Percentiles rank a stretch among this genome's conserved stretches.
Evolutionary conservation across 768 basidiomycete species (phyloP).

Genomic region (Holtermannia corniformis): DNA sequence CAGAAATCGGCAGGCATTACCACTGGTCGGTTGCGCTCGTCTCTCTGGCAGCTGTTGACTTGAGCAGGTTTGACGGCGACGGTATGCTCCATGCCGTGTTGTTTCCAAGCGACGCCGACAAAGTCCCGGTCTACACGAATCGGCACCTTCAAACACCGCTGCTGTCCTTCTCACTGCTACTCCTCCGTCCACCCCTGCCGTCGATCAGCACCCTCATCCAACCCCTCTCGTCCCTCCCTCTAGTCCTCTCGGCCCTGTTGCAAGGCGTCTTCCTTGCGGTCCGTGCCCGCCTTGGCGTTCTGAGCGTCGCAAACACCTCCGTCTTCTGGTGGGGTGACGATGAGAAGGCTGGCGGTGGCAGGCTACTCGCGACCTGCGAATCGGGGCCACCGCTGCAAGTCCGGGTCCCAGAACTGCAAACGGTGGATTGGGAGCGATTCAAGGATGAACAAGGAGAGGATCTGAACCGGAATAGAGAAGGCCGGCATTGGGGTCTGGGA

Average conservation of each 20-base stretch:
- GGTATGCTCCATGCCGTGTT: constrained; percentile 44
- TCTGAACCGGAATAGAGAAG: constrained; percentile 12
- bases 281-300: constrained; percentile 31
- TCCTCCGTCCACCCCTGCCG: constrained; percentile 28
- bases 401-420: constrained; percentile 41
- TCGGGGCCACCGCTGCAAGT: constrained; percentile 42
- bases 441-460: constrained; percentile 18
- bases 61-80: constrained; percentile 43
- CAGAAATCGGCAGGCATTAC: constrained; percentile 34
- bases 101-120: constrained; percentile 20
- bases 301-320: constrained; percentile 43
- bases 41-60: neutral
- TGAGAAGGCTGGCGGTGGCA: constrained; percentile 30
- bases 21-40: constrained; percentile 27
- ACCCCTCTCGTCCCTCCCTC: constrained; percentile 38
- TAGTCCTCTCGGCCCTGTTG: constrained; percentile 35
- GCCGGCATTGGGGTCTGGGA: constrained; percentile 20
- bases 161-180: constrained; percentile 25
- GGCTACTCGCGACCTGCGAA: constrained; percentile 43
- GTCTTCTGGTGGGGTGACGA: constrained; percentile 40
- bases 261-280: constrained; percentile 37
- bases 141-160: constrained; percentile 33
- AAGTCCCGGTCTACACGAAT: constrained; percentile 38
- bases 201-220: constrained; percentile 42
- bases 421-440: constrained; percentile 39